Evolutionary conservation across 1,139 yeast species (phyloP), one percentile per base, ranked within the genome.

Genomic region (Cylindricascospora bacillispora): DNA sequence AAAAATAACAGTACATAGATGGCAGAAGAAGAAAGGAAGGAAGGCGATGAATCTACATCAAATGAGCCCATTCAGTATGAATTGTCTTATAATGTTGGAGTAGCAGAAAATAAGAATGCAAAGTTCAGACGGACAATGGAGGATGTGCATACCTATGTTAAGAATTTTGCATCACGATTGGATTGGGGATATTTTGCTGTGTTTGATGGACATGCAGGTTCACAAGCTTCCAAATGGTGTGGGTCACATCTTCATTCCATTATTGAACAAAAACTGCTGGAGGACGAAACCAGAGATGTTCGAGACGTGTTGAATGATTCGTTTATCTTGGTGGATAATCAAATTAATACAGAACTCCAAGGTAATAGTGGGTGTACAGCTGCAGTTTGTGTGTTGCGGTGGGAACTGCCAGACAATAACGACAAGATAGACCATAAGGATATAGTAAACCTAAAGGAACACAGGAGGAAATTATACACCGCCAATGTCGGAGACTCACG

Each of bases 171-270:
- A 17, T 93, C 83, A 44, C 57, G 80, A 32, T 66, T 77, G 13
- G 97, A 86, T 52, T 81, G 94, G 78, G 98, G 95, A 3, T 89
- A 82, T 53, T 86, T 89, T 65, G 98, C 93, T 11, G 69, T 89
- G 4, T 89, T 85, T 56, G 99, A 89, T 56, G 99, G 99, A 10
- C 99, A 89, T 57, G 98, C 97, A 3, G 99, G 99, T 12, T 73
- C 76, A 37, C 83, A 75, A 41, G 78, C 93, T 6, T 94, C 98
- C 2, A 73, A 92, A 44, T 89, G 94, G 93, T 85, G 97, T 59
- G 93, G 95, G 1, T 77, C 83, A 39, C 73, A 81, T 44, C 58
- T 89, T 37, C 97, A 89, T 53, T 44, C 58, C 10, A 44, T 57
- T 13, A 38, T 58, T 15, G 63, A 59, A 34, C 45, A 51, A 29